A percentile compares a stretch with the other conserved stretches of the same genome.
phyloP scores from a whole-genome alignment of 2,329 filamentous ascomycete genomes.

The Colletotrichum godetiae region DNA sequence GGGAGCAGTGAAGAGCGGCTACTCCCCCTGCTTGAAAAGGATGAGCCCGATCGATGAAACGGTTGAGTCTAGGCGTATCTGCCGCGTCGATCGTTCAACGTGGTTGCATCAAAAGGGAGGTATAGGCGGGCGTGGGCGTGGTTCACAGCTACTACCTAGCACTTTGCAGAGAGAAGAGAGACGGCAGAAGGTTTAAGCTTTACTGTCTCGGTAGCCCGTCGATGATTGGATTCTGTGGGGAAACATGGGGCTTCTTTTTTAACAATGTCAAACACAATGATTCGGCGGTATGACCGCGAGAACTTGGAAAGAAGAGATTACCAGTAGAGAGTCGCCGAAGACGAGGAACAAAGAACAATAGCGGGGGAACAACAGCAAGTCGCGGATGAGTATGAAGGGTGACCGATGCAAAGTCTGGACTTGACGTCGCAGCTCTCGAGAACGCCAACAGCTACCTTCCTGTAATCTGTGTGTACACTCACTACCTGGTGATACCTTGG shows the following conservation, averaged over 20 bases:
- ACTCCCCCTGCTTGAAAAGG: conserved; percentile 7
- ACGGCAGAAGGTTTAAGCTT: conserved; percentile 24
- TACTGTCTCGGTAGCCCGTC: conserved; percentile 14
- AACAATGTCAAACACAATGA: neutral
- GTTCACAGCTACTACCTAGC: neutral
- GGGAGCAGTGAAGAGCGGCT: conserved; percentile 10
- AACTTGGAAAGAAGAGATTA: neutral
- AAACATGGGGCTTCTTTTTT: conserved; percentile 7
- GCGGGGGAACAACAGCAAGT: neutral
- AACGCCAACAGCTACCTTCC: neutral
- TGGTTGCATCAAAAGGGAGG: conserved; percentile 10
- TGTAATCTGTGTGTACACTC: too few species aligned
- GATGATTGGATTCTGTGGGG: conserved; percentile 21
- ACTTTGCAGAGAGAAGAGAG: neutral
- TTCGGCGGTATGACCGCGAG: neutral
- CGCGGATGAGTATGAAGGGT: neutral
- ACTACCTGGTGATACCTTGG: neutral
- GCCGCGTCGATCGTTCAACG: conserved; percentile 25
- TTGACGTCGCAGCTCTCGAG: neutral
- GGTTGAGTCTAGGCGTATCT: conserved; percentile 16
- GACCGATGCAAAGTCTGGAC: neutral
- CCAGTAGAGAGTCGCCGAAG: neutral
- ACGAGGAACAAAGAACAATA: neutral
- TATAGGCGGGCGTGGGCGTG: neutral
- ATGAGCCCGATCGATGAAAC: conserved; percentile 18